Conservation (phyloP, 2,329 filamentous ascomycete genomes). For the Stemphylium vesicarium region DNA sequence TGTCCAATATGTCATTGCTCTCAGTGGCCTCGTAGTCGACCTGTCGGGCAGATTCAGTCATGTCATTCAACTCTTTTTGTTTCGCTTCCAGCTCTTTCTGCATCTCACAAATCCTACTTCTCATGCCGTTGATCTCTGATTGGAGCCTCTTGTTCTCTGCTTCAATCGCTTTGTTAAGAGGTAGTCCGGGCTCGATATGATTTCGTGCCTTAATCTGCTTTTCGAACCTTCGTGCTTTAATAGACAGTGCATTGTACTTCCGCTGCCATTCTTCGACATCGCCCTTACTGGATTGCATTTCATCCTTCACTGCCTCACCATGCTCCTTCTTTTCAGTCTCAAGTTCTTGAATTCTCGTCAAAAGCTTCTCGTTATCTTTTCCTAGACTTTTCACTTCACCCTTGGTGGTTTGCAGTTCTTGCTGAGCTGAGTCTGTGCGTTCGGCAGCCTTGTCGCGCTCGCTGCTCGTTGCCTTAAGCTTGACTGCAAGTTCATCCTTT, state of each 20-base stretch:
- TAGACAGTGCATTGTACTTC: not conserved
- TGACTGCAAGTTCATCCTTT: too few species aligned
- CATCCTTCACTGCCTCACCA: not conserved
- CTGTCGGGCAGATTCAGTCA: not conserved
- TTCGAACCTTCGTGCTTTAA: not conserved
- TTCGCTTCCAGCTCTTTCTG: not conserved
- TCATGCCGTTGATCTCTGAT: not conserved
- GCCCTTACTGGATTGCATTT: not conserved
- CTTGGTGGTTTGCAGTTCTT: slow-evolving; percentile 2
- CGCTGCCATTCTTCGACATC: not conserved
- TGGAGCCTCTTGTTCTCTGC: not conserved
- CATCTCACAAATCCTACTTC: not conserved
- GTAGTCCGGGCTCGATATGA: not conserved
- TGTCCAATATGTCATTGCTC: not conserved
- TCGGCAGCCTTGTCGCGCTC: not conserved
- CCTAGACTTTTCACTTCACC: not conserved
- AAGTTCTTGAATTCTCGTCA: not conserved
- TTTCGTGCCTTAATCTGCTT: not conserved
- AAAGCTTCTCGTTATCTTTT: not conserved
- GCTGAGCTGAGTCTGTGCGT: not conserved
- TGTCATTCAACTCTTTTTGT: not conserved
- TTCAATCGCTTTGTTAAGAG: not conserved
- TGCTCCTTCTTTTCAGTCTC: not conserved
- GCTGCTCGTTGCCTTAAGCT: not conserved
- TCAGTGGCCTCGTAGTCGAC: not conserved